Evolutionary conservation across 345 rosid genomes (phyloP).

Genomic region (Barbarea vulgaris): DNA sequence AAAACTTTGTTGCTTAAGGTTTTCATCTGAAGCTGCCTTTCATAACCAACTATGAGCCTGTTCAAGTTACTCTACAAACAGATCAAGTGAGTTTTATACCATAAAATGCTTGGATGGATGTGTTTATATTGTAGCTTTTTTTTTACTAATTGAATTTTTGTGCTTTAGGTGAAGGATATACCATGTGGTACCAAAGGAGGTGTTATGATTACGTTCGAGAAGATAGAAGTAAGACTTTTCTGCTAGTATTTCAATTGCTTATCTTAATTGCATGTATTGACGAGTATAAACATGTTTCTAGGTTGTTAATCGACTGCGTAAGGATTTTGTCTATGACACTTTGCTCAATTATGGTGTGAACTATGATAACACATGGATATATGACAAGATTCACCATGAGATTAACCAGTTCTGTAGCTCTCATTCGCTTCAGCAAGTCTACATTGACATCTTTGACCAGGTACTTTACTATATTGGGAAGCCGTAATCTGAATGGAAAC

Average conservation of each 20-base stretch:
- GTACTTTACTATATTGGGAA: slow-evolving; percentile 42
- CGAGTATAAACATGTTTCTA: slow-evolving; percentile 23
- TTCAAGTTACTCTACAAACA: slow-evolving; percentile 95
- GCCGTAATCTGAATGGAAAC: not conserved
- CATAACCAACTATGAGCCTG: slow-evolving; percentile 80
- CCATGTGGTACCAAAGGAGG: slow-evolving; percentile 98
- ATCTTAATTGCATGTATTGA: slow-evolving; percentile 7
- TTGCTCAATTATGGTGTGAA: slow-evolving; percentile 81
- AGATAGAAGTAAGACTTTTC: slow-evolving; percentile 66
- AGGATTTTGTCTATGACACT: slow-evolving; percentile 82
- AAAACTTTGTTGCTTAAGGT: slow-evolving; percentile 46
- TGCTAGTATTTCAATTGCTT: not conserved
- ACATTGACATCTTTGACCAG: slow-evolving; percentile 96
- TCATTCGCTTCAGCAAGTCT: slow-evolving; percentile 91
- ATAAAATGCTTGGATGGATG: not conserved
- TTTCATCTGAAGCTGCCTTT: slow-evolving; percentile 83
- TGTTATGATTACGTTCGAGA: slow-evolving; percentile 91
- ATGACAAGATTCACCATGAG: slow-evolving; percentile 98
- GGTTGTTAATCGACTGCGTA: slow-evolving; percentile 84
- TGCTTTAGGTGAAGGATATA: slow-evolving; percentile 75
- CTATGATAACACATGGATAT: slow-evolving; percentile 93
- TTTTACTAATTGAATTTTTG: not conserved
- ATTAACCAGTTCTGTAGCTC: slow-evolving; percentile 98
- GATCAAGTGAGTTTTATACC: slow-evolving; percentile 57
- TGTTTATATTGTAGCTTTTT: slow-evolving; percentile 23